Base-by-base conservation (phyloP, 371 early-diverging fungal genomes). In the Lichtheimia corymbifera region DNA sequence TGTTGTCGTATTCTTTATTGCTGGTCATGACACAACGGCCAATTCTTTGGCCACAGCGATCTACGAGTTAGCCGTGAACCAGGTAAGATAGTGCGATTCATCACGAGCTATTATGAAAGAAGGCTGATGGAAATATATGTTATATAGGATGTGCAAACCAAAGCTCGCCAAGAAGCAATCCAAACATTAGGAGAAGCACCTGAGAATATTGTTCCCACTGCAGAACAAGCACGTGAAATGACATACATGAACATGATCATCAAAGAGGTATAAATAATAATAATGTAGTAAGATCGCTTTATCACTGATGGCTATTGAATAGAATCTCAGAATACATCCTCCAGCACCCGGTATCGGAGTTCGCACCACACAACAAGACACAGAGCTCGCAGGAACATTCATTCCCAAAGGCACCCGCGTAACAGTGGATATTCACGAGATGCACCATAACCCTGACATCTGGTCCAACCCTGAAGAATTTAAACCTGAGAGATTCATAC, bases 1-100 rank as follows among this genome's bases (percentile, higher is more conserved):
- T 78, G 35, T 72, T 76, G 12, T 67, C 79, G 25, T 54, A 17
- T 77, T 77, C 43, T 73, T 81, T 60, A 59, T 79, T 47, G 80
- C 50, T 41, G 75, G 80, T 4, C 82, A 80, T 52, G 78, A 84
- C n/a, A 84, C 83, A 0, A 79, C 82, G 0, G 71, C 83, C 13
- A 24, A 18, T 22, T 55, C 71, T 15, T 55, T 74, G 13, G 17
- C 68, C 2, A 66, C 59, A n/a, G 60, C 59, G 3, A 17, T 75
- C 1, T 68, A 66, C 18, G 57, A 68, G 20, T 18, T 78, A 22
- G 78, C 78, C 5, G 52, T 50, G 0, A 15, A 71, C 24, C 68
- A 61, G 35, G 35, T 35, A 35, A 9, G 35, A 35, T 2, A 35
- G 35, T 9, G 9, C 9, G 11, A 35, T 35, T 5, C 2, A 9